phyloP scores from a whole-genome alignment of 1,284 basidiomycete genomes.

The Rhodotorula sp. region DNA sequence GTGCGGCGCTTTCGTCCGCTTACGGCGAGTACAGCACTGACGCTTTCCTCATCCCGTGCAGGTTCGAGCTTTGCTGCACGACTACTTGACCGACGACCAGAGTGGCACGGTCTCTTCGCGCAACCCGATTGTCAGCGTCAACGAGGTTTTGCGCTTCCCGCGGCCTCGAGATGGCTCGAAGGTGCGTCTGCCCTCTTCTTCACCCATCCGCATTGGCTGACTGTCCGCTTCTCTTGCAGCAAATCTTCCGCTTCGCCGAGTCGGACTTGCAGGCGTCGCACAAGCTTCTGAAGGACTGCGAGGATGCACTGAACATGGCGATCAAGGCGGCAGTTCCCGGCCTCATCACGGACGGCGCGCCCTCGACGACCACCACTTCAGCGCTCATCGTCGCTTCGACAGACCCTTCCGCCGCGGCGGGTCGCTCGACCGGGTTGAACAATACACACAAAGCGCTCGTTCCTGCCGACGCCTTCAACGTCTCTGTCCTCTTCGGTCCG shows the following conservation, averaged over 20 bases:
- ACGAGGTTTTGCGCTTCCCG: slow-evolving; percentile 86
- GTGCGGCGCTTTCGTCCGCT: slow-evolving; percentile 51
- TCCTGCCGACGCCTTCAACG: slow-evolving; percentile 90
- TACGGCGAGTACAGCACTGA: no score
- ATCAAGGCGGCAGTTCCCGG: slow-evolving; percentile 91
- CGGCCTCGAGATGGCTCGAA: slow-evolving; percentile 75
- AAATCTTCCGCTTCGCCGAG: slow-evolving; percentile 86
- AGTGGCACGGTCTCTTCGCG: slow-evolving; percentile 70
- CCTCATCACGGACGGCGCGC: slow-evolving; percentile 51
- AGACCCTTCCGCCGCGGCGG: slow-evolving; percentile 4
- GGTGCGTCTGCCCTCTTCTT: slow-evolving; percentile 51
- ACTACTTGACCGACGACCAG: slow-evolving; percentile 88
- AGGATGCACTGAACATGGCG: slow-evolving; percentile 79
- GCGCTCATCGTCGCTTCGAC: slow-evolving; percentile 21
- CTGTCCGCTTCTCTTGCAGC: slow-evolving; percentile 52
- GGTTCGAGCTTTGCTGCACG: slow-evolving; percentile 81
- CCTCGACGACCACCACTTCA: slow-evolving; percentile 22
- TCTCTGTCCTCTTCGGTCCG: slow-evolving; percentile 88
- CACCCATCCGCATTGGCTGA: neutral
- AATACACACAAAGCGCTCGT: slow-evolving; percentile 83
- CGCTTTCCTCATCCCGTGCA: slow-evolving; percentile 45
- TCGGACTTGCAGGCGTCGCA: slow-evolving; percentile 70
- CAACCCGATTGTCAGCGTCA: slow-evolving; percentile 87
- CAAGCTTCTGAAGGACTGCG: slow-evolving; percentile 69
- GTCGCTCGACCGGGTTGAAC: slow-evolving; percentile 52